phyloP scores from a whole-genome alignment of 2,329 filamentous ascomycete species.

The Botrytis medusae region DNA sequence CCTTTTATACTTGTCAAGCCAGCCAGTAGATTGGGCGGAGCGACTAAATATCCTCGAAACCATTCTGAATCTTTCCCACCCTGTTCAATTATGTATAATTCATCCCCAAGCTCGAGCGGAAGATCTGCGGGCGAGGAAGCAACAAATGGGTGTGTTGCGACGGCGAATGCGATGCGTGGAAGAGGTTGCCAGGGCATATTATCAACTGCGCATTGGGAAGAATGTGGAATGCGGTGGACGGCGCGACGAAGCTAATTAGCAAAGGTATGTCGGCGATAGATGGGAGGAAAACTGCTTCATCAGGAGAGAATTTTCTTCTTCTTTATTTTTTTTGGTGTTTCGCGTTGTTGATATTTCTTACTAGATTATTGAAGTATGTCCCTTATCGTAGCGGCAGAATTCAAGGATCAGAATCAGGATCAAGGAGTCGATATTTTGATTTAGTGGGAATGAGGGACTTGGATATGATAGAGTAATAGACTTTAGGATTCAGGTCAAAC shows the following conservation, averaged over 20 bases:
- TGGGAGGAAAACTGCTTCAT: conserved; percentile 11
- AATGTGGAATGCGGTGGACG: conserved; percentile 12
- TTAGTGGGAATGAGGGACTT: background rate
- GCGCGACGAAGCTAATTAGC: conserved; percentile 2
- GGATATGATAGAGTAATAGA: background rate
- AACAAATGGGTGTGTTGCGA: conserved; percentile 92
- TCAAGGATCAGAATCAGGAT: background rate
- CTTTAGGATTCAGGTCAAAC: background rate
- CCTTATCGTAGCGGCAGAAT: conserved; percentile 1
- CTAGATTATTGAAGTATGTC: background rate
- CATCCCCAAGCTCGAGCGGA: conserved; percentile 95
- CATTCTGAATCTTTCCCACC: conserved; percentile 81
- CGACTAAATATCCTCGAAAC: conserved; percentile 93
- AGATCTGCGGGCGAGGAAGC: conserved; percentile 86
- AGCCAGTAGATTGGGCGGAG: conserved; percentile 87
- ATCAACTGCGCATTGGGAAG: conserved; percentile 22
- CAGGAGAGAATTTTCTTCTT: background rate
- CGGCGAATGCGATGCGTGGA: conserved; percentile 94
- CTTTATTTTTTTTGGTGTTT: background rate
- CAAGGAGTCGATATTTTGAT: background rate
- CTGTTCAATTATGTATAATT: conserved; percentile 98
- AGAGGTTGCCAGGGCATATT: conserved; percentile 94
- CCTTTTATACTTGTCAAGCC: conserved; percentile 88
- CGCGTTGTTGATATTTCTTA: conserved; percentile 2
- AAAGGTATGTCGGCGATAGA: conserved; percentile 15